phyloP scores from a whole-genome alignment of 1,284 basidiomycete species.

The Abortiporus biennis region DNA sequence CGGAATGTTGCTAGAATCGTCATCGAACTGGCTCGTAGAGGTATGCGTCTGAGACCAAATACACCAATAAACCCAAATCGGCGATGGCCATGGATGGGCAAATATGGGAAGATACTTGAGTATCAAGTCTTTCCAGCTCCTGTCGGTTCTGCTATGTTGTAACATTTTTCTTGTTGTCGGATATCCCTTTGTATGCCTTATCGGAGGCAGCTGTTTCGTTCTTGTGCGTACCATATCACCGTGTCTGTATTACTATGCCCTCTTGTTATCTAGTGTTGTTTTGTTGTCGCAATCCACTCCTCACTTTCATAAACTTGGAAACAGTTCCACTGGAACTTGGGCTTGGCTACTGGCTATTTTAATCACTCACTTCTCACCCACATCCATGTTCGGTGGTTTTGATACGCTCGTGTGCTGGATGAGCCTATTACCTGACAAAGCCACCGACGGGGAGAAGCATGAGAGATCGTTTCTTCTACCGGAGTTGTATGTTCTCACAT shows the following conservation, averaged over 20 bases:
- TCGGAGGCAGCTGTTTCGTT: not conserved
- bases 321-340: too few relatives aligned
- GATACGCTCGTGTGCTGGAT: not conserved
- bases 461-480: not conserved
- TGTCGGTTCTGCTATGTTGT: constrained; percentile 1
- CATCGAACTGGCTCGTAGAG: constrained; percentile 62
- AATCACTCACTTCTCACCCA: constrained; percentile 1
- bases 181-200: not conserved
- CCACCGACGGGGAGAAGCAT: not conserved
- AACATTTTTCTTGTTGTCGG: not conserved
- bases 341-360: too few relatives aligned
- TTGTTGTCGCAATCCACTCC: not conserved
- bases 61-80: constrained; percentile 59
- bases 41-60: constrained; percentile 68
- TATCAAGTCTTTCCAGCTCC: constrained; percentile 23
- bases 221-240: not conserved
- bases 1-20: constrained; percentile 81
- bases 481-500: not conserved
- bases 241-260: not conserved
- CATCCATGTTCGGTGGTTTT: not conserved
- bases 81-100: constrained; percentile 82
- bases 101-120: constrained; percentile 57
- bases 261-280: not conserved
- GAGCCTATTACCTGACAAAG: not conserved
- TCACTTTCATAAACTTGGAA: not conserved